Base-by-base conservation (phyloP, 1,284 basidiomycete species). In the Moniliophthora roreri region DNA sequence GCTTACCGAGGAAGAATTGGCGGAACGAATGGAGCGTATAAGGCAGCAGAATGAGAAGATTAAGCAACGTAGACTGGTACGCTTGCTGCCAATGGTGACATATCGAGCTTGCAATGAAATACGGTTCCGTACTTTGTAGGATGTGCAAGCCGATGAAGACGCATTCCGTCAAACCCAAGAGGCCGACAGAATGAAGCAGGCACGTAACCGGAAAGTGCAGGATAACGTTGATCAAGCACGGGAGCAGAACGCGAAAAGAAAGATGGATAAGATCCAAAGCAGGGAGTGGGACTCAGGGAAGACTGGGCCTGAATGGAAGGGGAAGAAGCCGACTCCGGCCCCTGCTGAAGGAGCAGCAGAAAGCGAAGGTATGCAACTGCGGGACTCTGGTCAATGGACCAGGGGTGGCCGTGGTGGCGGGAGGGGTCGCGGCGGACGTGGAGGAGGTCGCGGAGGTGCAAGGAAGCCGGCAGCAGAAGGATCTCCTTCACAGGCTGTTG, bases 241-340 rank as follows among this genome's bases (percentile, higher is more conserved):
- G 26, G 86, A 88, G 63, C 81, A 87, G 69, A 89, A 87, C 59
- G 88, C 89, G 55, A 80, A 80, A 60, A 74, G 85, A 39, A 91
- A 91, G 72, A 74, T 91, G 79, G 86, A 87, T n/a, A 89, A 85
- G 69, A 75, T 82, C 11, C 81, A 82, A 59, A 82, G 70, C 55
- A 78, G 89, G n/a, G 89, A 92, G 69, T 91, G 89, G 89, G 89
- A 91, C 64, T 84, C 86, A 24, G 84, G 81, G n/a, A 91, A 91
- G 63, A 74, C 79, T 20, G 62, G 72, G 20, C 69, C 66, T 24
- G 74, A 77, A 20, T 75, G 74, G 74, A 76, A 73, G 58, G 64
- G 45, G 48, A 35, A 55, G 51, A 13, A 62, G 59, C 10, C 32
- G 5, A 59, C 57, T 11, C 40, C 53, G 4, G 52, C 52, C 0